These are phyloP conservation scores for Rhazya stricta DNA, from an alignment of 257 asterid species.

Conservation along the genomic window DNA sequence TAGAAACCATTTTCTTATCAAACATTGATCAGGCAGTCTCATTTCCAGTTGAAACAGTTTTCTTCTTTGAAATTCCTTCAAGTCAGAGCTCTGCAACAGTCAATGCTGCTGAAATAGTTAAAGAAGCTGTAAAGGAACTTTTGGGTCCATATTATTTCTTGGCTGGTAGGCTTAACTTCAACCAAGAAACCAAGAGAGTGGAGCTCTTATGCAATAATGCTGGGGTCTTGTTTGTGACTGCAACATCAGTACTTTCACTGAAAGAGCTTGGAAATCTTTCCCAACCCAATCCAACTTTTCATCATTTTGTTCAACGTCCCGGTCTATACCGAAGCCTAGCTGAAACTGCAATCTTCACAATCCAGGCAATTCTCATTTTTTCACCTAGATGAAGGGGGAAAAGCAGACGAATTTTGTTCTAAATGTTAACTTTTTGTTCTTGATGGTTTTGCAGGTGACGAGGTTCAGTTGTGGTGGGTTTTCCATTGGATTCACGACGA, in stretches of 20 bases:
- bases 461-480: conserved; percentile 45
- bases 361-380: conserved; percentile 30
- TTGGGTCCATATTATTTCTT: conserved; percentile 40
- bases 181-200: conserved; percentile 26
- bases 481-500: conserved; percentile 34
- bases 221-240: conserved; percentile 39
- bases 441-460: conserved; percentile 29
- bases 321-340: conserved; percentile 28
- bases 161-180: conserved; percentile 44
- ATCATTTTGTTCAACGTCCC: conserved; percentile 31
- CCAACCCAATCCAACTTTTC: conserved; percentile 33
- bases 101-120: conserved; percentile 21
- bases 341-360: conserved; percentile 36
- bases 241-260: conserved; percentile 22
- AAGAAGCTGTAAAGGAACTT: conserved; percentile 33
- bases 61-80: conserved; percentile 32
- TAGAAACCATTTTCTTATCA: conserved; percentile 36
- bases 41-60: conserved; percentile 43
- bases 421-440: not conserved
- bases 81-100: conserved; percentile 11
- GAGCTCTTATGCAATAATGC: conserved; percentile 46
- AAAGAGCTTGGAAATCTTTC: conserved; percentile 38
- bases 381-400: not conserved
- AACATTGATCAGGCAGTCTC: conserved; percentile 40
- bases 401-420: not conserved